Percentiles rank a stretch among this genome's conserved stretches.
Conservation (phyloP, 306 rosid species). For the Gastrolobium bilobum region DNA sequence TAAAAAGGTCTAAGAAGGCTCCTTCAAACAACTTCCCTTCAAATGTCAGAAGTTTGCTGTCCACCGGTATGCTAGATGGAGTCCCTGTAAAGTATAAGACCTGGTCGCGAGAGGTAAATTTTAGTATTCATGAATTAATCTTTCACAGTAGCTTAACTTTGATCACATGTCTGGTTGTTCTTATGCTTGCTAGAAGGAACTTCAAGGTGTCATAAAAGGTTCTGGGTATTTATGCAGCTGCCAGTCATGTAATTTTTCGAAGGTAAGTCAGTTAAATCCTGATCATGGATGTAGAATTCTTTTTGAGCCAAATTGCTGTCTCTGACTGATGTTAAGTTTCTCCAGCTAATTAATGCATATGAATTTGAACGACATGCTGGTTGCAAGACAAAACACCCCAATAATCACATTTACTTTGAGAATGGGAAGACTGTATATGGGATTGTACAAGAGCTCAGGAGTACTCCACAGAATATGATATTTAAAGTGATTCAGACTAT, state of each 20-base stretch:
- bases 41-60: constrained; percentile 80
- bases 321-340: constrained; percentile 35
- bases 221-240: constrained; percentile 85
- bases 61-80: constrained; percentile 93
- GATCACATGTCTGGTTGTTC: constrained; percentile 63
- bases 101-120: constrained; percentile 86
- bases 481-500: constrained; percentile 82
- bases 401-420: constrained; percentile 85
- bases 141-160: constrained; percentile 55
- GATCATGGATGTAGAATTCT: constrained; percentile 20
- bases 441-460: constrained; percentile 83
- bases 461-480: constrained; percentile 75
- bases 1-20: constrained; percentile 63
- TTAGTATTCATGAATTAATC: constrained; percentile 56
- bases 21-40: constrained; percentile 83
- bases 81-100: constrained; percentile 83
- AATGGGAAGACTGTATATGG: constrained; percentile 88
- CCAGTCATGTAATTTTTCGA: constrained; percentile 68
- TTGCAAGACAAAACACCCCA: constrained; percentile 90
- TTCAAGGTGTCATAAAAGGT: constrained; percentile 75
- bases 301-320: constrained; percentile 37
- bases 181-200: constrained; percentile 76
- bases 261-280: constrained; percentile 57
- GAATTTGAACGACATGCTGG: constrained; percentile 90
- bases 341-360: constrained; percentile 75